These are phyloP conservation scores for Piper betle DNA, from an alignment of 164 flowering plant genomes.

Conservation along the genomic window DNA sequence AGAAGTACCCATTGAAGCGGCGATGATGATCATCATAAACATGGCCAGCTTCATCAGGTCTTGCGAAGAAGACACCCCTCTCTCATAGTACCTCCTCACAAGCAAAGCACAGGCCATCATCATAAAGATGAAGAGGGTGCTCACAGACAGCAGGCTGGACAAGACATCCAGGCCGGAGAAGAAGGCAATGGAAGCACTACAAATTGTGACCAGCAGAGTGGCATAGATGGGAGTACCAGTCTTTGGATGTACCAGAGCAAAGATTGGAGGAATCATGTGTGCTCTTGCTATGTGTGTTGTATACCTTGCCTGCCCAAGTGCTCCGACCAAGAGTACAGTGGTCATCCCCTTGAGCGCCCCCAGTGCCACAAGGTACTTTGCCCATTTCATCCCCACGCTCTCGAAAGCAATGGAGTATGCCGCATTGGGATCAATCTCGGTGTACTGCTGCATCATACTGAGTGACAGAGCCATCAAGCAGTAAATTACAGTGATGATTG, in stretches of 20 bases:
- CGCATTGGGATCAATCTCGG: constrained; percentile 56
- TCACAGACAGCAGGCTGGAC: constrained; percentile 24
- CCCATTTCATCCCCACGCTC: constrained; percentile 28
- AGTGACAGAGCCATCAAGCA: constrained; percentile 30
- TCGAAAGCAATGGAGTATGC: constrained; percentile 58
- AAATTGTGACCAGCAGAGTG: constrained; percentile 7
- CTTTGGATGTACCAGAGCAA: too few relatives aligned
- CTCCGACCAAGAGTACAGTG: constrained; percentile 58
- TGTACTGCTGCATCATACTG: constrained; percentile 46
- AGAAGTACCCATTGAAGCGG: constrained; percentile 40
- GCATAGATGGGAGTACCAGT: constrained; percentile 70
- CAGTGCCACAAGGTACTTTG: too few relatives aligned
- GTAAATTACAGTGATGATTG: constrained; percentile 17
- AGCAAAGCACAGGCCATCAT: constrained; percentile 74
- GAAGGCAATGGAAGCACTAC: too few relatives aligned
- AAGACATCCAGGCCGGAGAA: constrained; percentile 23
- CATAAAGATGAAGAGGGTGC: constrained; percentile 19
- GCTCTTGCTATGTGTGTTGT: constrained; percentile 79
- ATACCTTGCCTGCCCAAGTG: constrained; percentile 73
- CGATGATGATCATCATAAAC: constrained; percentile 27
- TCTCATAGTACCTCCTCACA: constrained; percentile 57
- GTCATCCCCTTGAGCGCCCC: constrained; percentile 6
- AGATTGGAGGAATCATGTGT: constrained; percentile 55
- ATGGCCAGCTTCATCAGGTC: constrained; percentile 22
- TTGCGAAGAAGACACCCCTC: constrained; percentile 24